Conservation (phyloP, 345 rosid species). For the Lumnitzera littorea region DNA sequence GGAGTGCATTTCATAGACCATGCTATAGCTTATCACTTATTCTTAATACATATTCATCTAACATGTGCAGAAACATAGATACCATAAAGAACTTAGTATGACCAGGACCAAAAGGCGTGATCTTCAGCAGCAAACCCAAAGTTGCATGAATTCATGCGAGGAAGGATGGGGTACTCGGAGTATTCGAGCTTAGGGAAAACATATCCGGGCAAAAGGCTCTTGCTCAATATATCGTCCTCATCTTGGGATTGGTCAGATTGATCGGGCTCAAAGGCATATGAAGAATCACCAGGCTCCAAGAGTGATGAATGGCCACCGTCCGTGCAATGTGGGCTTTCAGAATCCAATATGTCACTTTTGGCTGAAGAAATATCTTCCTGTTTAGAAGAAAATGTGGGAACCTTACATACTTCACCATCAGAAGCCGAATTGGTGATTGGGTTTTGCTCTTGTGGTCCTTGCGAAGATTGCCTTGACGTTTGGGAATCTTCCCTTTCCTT, state of each 20-base stretch:
- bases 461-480: background rate
- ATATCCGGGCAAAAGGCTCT: constrained; percentile 21
- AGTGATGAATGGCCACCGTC: constrained; percentile 8
- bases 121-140: constrained; percentile 45
- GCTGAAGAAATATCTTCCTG: constrained; percentile 10
- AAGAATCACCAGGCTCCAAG: constrained; percentile 18
- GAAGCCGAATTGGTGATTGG: constrained; percentile 3
- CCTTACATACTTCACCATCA: constrained; percentile 9
- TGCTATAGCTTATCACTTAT: too few species aligned
- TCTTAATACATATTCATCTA: too few species aligned
- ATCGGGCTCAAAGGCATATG: constrained; percentile 38
- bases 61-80: too few species aligned
- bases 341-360: constrained; percentile 10
- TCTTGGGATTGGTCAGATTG: constrained; percentile 51
- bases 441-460: constrained; percentile 3
- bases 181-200: constrained; percentile 46
- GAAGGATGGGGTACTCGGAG: constrained; percentile 24
- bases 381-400: constrained; percentile 4
- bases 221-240: constrained; percentile 34
- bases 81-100: constrained; percentile 15
- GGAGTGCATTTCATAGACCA: too few species aligned
- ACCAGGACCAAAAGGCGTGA: constrained; percentile 55
- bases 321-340: constrained; percentile 11
- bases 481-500: constrained; percentile 13
- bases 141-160: constrained; percentile 27